Evolutionary conservation across 2,329 filamentous ascomycete genomes (phyloP).

Genomic region (Botryotinia narcissicola): DNA sequence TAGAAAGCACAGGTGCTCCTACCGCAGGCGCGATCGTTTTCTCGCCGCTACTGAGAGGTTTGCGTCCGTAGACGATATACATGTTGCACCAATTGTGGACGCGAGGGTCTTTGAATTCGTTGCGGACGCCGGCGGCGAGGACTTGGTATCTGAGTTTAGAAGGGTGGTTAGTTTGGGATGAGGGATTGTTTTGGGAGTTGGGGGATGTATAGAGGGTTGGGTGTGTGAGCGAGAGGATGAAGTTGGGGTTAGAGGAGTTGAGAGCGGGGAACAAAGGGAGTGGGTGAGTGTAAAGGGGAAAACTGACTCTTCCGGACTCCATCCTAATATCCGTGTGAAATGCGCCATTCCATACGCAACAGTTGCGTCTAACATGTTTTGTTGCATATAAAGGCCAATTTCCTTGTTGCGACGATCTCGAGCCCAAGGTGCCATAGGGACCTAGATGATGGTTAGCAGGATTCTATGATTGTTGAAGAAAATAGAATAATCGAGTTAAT

Average conservation of each 20-base stretch:
- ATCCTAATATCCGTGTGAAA: slow-evolving; percentile 32
- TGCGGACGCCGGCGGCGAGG: slow-evolving; percentile 12
- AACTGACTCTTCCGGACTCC: slow-evolving; percentile 32
- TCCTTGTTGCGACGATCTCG: slow-evolving; percentile 40
- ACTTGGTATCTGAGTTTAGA: slow-evolving; percentile 4
- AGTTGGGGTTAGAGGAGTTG: neutral
- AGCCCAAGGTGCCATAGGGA: slow-evolving; percentile 40
- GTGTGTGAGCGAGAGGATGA: neutral
- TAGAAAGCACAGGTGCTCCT: neutral
- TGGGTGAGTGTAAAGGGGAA: neutral
- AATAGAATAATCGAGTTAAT: neutral
- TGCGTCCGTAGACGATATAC: neutral
- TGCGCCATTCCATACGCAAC: slow-evolving; percentile 24
- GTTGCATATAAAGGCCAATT: slow-evolving; percentile 29
- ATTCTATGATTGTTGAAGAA: accelerated
- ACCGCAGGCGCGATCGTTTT: neutral
- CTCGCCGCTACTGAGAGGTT: neutral
- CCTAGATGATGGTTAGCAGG: neutral
- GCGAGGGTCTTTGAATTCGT: slow-evolving; percentile 8
- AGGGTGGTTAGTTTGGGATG: neutral
- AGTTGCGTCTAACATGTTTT: slow-evolving; percentile 28
- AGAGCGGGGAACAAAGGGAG: neutral
- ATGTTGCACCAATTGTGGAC: slow-evolving; percentile 14
- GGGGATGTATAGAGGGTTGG: neutral
- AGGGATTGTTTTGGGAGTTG: neutral